These are phyloP conservation scores for Fraxinus baroniana DNA, from an alignment of 305 asterid species.

Conservation along the genomic window DNA sequence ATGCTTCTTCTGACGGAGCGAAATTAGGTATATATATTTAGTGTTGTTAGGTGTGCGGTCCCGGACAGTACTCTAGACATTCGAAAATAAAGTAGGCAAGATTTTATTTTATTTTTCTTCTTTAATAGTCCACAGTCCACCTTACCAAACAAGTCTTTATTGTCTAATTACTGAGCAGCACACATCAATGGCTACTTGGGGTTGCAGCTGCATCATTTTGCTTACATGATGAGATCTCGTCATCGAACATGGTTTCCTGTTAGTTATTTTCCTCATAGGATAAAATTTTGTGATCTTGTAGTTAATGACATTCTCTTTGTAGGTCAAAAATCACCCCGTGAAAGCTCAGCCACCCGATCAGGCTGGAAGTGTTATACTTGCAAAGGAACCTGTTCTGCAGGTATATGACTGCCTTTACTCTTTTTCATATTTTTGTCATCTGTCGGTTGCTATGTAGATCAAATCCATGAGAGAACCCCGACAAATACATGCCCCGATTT, in stretches of 20 bases:
- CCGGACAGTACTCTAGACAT: not conserved
- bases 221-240: not conserved
- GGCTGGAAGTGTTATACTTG: conserved; percentile 80
- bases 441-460: not conserved
- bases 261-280: not conserved
- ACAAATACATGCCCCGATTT: not conserved
- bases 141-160: not conserved
- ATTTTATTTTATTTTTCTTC: not conserved
- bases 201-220: not conserved
- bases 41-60: not conserved
- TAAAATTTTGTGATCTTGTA: not conserved
- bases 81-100: not conserved
- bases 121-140: not conserved
- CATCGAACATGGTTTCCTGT: conserved; percentile 5
- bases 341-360: conserved; percentile 82
- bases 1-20: not conserved
- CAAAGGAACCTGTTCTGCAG: conserved; percentile 85
- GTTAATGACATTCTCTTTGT: conserved; percentile 21
- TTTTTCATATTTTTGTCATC: not conserved
- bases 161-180: not conserved
- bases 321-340: conserved; percentile 93
- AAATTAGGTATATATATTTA: not conserved
- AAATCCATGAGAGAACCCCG: not conserved
- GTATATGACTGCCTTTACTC: conserved; percentile 26
- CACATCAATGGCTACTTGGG: not conserved